phyloP scores from a whole-genome alignment of 352 stramenopile genomes.

The Pythium guiyangense region DNA sequence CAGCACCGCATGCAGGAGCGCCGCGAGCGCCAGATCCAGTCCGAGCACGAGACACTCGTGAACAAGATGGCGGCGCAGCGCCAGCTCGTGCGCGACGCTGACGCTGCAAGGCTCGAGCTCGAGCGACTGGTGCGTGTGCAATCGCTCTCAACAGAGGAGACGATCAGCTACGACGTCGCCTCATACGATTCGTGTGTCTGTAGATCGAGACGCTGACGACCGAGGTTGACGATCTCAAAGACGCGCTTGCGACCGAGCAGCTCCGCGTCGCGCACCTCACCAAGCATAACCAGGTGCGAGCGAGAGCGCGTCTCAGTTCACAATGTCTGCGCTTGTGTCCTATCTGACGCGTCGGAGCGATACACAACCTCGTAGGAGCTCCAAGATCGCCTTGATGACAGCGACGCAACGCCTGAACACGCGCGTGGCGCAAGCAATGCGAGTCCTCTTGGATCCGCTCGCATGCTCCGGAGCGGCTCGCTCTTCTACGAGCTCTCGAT shows the following conservation, averaged over 20 bases:
- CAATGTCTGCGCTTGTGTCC: no score
- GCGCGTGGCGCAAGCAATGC: background rate
- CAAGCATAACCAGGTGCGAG: conserved; percentile 19
- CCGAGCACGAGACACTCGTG: conserved; percentile 17
- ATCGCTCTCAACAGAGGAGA: background rate
- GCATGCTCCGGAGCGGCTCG: conserved; percentile 25
- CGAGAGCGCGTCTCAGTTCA: background rate
- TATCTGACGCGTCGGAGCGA: background rate
- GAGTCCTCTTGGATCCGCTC: conserved; percentile 6
- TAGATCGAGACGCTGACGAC: conserved; percentile 21
- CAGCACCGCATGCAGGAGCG: conserved; percentile 21
- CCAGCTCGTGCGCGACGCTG: conserved; percentile 6
- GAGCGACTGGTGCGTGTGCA: conserved; percentile 16
- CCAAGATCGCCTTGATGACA: conserved; percentile 13
- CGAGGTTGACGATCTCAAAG: conserved; percentile 34
- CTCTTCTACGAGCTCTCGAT: conserved; percentile 45
- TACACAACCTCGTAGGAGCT: conserved; percentile 17
- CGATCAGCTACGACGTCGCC: background rate
- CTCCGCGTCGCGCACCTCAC: conserved; percentile 27
- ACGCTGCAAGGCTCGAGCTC: conserved; percentile 14
- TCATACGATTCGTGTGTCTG: background rate
- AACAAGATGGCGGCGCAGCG: conserved; percentile 14
- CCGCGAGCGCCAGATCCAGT: conserved; percentile 16
- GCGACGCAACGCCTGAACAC: background rate
- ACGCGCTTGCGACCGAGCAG: conserved; percentile 29